These are phyloP conservation scores for Fagopyrum homotropicum DNA, from an alignment of 148 eudicot species.

Conservation along the genomic window DNA sequence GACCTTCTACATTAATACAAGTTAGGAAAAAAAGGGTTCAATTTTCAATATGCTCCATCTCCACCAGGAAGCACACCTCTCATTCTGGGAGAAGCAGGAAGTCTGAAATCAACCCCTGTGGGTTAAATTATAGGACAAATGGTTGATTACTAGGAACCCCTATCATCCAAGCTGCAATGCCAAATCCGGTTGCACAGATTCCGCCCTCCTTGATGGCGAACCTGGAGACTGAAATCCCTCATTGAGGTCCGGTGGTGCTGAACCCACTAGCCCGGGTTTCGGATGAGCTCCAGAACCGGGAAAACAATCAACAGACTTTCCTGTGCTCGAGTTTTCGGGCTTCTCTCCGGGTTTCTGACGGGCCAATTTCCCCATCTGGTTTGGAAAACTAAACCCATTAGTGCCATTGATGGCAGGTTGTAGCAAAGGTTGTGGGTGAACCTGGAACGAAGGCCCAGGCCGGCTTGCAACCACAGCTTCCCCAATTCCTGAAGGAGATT, in stretches of 20 bases:
- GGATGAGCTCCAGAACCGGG: background rate
- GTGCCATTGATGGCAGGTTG: slow-evolving; percentile 25
- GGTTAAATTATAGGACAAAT: slow-evolving; percentile 11
- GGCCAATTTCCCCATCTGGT: slow-evolving; percentile 26
- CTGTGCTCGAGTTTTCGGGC: background rate
- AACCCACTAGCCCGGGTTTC: background rate
- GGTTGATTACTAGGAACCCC: slow-evolving; percentile 9
- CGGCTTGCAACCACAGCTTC: background rate
- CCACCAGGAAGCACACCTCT: background rate
- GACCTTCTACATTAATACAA: slow-evolving; percentile 11
- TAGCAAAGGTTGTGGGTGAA: slow-evolving; percentile 11
- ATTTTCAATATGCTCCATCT: slow-evolving; percentile 5
- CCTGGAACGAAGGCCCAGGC: slow-evolving; percentile 12
- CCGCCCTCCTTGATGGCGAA: slow-evolving; percentile 25
- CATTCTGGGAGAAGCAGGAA: background rate
- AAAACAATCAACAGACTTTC: background rate
- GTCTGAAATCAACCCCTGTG: slow-evolving; percentile 14
- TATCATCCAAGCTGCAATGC: slow-evolving; percentile 33
- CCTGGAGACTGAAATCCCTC: slow-evolving; percentile 31
- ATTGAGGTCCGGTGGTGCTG: slow-evolving; percentile 35
- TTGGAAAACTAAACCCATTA: slow-evolving; percentile 20
- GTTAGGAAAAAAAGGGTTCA: slow-evolving; percentile 4
- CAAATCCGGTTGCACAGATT: slow-evolving; percentile 32
- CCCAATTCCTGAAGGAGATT: background rate
- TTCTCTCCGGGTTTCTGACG: background rate